These are phyloP conservation scores for Cardamine chenopodiifolia DNA, from an alignment of 345 rosid species.

Conservation along the genomic window DNA sequence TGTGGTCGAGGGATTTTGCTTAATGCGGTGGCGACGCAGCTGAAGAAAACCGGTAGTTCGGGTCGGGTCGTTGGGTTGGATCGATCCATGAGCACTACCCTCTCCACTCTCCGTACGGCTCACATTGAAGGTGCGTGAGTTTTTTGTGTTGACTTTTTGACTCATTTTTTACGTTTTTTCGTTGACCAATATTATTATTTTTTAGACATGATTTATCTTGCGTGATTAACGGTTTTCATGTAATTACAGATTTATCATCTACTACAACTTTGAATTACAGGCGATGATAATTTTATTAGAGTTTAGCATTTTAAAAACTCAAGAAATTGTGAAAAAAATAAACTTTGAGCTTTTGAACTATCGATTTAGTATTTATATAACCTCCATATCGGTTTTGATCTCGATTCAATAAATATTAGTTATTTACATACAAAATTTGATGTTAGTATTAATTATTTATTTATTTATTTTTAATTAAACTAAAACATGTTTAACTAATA, in stretches of 20 bases:
- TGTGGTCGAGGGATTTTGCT: slow-evolving; percentile 93
- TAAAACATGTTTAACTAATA: background rate
- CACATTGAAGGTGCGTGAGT: slow-evolving; percentile 67
- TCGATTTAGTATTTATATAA: too few species aligned
- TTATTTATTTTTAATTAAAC: background rate
- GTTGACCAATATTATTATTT: slow-evolving; percentile 17
- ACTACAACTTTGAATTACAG: background rate
- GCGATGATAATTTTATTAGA: background rate
- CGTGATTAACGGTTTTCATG: slow-evolving; percentile 7
- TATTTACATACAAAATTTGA: background rate
- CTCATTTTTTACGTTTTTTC: background rate
- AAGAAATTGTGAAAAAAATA: background rate
- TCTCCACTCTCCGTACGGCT: slow-evolving; percentile 90
- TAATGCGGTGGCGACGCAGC: slow-evolving; percentile 91
- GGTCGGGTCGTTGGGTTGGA: slow-evolving; percentile 96
- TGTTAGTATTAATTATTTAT: background rate
- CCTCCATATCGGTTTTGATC: background rate
- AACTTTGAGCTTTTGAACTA: too few species aligned
- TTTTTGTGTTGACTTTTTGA: slow-evolving; percentile 20
- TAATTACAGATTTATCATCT: background rate
- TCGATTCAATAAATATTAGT: too few species aligned
- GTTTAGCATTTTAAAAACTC: background rate
- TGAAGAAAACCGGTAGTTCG: slow-evolving; percentile 89
- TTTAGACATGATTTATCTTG: background rate
- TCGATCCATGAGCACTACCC: slow-evolving; percentile 70